Base-by-base conservation (phyloP, 805 yeast genomes). In the Debaryomyces hansenii region DNA sequence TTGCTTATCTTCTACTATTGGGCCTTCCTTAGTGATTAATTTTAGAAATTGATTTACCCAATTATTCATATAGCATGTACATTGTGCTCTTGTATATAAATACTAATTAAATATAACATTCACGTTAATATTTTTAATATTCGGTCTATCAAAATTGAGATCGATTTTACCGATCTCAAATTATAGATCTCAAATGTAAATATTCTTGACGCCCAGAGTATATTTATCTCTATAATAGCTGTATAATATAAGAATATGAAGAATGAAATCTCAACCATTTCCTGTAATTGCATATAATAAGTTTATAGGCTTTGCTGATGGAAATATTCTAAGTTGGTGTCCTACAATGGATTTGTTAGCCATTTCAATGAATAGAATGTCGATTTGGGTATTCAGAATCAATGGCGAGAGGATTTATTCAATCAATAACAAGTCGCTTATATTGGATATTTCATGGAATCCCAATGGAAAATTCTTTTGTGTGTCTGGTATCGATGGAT, bases 1-100 rank as follows among this genome's bases (percentile, higher is more conserved):
- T 15, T 75, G 76, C 20, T 64, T 90, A 47, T 72, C 83, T 33
- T 79, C 89, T 37, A 85, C 95, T 9, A 79, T 78, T 57, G 92
- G 96, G 18, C 96, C 96, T 1, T 84, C 90, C 31, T 76, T 89
- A 41, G 84, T 85, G 29, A 82, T 90, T 40, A 68, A 72, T 55
- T 63, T 72, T 50, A 62, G 56, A 41, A 52, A 41, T 21, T 57
- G 49, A 37, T 14, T 39, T 11, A 5, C 27, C 7, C 27, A 24
- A 3, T 24, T 3, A 24, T 24, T 24, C 35, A 28, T n/a, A 39
- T 12, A 10, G n/a, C n/a, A 8, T 24, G 20, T 31, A 9, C 34
- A 39, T 39, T 14, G 16, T 31, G 34, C 42, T 21, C 42, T 28
- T 39, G 42, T 39, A 39, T 39, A 39, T 39, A 39, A 18, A 18